phyloP scores from a whole-genome alignment of 1,284 basidiomycete genomes.

The Singerocomus inundabilis region DNA sequence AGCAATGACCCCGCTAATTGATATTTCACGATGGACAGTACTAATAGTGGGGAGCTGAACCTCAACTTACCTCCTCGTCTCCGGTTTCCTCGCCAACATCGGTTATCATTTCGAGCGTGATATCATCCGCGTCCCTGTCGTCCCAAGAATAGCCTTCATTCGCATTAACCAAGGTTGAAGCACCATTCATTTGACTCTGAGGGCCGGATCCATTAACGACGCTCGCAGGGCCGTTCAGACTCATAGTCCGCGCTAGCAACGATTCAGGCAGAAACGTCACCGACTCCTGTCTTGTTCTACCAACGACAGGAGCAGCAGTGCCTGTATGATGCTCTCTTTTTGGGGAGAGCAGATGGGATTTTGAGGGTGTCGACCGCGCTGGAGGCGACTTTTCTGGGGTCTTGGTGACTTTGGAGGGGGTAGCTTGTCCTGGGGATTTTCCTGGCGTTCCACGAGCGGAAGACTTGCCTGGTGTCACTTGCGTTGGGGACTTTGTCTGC shows the following conservation, averaged over 20 bases:
- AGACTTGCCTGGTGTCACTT: constrained; percentile 23
- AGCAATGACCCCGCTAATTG: neutral
- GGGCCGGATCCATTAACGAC: constrained; percentile 21
- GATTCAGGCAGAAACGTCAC: constrained; percentile 26
- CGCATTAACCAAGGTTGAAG: constrained; percentile 22
- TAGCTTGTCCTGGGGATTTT: constrained; percentile 20
- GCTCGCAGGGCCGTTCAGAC: constrained; percentile 17
- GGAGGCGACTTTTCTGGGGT: constrained; percentile 22
- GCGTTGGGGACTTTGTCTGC: constrained; percentile 14
- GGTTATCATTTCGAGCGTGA: constrained; percentile 66
- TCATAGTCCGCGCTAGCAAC: constrained; percentile 17
- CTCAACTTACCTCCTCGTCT: constrained; percentile 60
- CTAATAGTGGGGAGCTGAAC: constrained; percentile 8
- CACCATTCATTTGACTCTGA: constrained; percentile 25
- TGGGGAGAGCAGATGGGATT: constrained; percentile 16
- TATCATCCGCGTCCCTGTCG: constrained; percentile 35
- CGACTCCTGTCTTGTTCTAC: constrained; percentile 17
- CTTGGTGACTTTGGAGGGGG: constrained; percentile 20
- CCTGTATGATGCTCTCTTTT: constrained; percentile 25
- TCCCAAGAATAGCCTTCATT: constrained; percentile 29
- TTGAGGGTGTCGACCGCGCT: constrained; percentile 21
- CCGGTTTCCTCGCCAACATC: constrained; percentile 63
- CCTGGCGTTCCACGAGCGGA: constrained; percentile 12
- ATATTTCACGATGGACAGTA: neutral
- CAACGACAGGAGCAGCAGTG: constrained; percentile 20